Evolutionary conservation across 345 rosid genomes (phyloP).

Genomic region (Passiflora organensis): DNA sequence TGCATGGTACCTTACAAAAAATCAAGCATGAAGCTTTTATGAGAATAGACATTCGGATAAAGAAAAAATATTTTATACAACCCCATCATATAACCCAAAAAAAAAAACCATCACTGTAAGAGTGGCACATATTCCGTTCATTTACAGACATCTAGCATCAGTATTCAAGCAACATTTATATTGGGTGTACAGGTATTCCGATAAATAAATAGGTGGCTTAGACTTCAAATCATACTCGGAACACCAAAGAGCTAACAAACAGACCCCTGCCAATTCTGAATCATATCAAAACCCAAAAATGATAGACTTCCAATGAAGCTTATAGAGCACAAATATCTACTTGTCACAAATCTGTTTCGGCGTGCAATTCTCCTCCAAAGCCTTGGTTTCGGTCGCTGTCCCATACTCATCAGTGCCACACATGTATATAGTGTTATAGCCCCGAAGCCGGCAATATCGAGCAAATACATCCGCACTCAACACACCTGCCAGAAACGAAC

Average conservation of each 20-base stretch:
- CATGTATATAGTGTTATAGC: constrained; percentile 68
- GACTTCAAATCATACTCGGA: too few relatives aligned
- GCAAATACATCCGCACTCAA: constrained; percentile 91
- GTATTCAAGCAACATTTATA: too few relatives aligned
- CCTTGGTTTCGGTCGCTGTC: constrained; percentile 94
- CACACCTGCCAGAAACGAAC: constrained; percentile 38
- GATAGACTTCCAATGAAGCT: neutral
- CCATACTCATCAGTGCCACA: constrained; percentile 98
- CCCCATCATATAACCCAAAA: too few relatives aligned
- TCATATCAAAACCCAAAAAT: neutral
- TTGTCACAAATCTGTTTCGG: constrained; percentile 88
- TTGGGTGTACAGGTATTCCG: too few relatives aligned
- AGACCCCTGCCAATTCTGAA: neutral
- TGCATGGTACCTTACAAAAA: constrained; percentile 58
- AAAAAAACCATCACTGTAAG: too few relatives aligned
- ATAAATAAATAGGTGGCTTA: too few relatives aligned
- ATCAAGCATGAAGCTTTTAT: too few relatives aligned
- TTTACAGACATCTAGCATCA: too few relatives aligned
- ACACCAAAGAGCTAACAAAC: neutral
- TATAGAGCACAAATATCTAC: constrained; percentile 24
- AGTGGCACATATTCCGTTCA: too few relatives aligned
- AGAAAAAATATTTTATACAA: too few relatives aligned
- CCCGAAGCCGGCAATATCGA: constrained; percentile 80
- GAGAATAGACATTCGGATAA: too few relatives aligned
- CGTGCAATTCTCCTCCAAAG: constrained; percentile 74